These are phyloP conservation scores for Coniophora puteana DNA, from an alignment of 1,284 basidiomycete species.

Conservation along the genomic window DNA sequence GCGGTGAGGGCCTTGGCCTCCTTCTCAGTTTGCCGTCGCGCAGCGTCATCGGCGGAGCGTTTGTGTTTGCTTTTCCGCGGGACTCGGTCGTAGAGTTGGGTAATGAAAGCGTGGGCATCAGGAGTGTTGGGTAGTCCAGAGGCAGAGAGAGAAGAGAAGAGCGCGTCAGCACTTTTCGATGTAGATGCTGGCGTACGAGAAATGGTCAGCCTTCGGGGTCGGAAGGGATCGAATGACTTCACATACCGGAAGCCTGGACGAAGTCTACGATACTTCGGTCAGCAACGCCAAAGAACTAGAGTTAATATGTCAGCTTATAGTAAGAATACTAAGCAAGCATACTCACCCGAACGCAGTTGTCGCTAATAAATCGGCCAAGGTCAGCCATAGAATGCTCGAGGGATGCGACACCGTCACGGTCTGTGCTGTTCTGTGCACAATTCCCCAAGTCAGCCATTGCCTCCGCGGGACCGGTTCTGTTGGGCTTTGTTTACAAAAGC, in stretches of 20 bases:
- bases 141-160: conserved; percentile 72
- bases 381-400: too few species aligned
- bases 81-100: conserved; percentile 71
- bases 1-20: conserved; percentile 67
- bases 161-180: conserved; percentile 75
- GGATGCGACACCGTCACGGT: too few species aligned
- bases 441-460: too few species aligned
- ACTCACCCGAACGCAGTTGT: conserved; percentile 79
- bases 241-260: conserved; percentile 77
- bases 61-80: conserved; percentile 75
- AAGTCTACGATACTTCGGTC: conserved; percentile 83
- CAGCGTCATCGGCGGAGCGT: conserved; percentile 41
- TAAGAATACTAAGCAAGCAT: background rate
- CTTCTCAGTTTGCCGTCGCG: conserved; percentile 64
- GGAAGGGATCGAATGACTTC: too few species aligned
- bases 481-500: background rate
- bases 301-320: conserved; percentile 5
- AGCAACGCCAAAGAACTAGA: conserved; percentile 76
- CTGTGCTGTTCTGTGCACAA: too few species aligned
- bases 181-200: conserved; percentile 56
- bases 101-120: conserved; percentile 77
- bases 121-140: conserved; percentile 80
- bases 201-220: conserved; percentile 7
- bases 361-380: conserved; percentile 78
- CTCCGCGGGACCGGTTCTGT: background rate